These are phyloP conservation scores for Torulaspora globosa DNA, from an alignment of 1,139 yeast species.

Conservation along the genomic window DNA sequence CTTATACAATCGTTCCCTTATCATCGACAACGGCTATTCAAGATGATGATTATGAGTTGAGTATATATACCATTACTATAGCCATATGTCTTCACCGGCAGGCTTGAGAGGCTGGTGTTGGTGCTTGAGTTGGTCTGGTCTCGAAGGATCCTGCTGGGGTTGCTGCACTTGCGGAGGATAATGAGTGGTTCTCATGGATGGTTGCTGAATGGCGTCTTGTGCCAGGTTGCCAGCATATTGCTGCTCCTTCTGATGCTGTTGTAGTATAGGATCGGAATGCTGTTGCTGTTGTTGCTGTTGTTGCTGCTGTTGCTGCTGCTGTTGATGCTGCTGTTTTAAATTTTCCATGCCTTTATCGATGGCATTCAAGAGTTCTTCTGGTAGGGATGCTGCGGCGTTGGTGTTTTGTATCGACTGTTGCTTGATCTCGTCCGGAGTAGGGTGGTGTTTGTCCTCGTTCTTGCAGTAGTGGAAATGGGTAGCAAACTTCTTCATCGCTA, in stretches of 20 bases:
- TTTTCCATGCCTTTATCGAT: conserved; percentile 34
- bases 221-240: conserved; percentile 15
- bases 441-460: conserved; percentile 35
- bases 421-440: conserved; percentile 37
- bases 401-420: conserved; percentile 31
- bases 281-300: conserved; percentile 38
- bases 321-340: conserved; percentile 26
- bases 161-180: conserved; percentile 20
- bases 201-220: conserved; percentile 19
- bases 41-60: conserved; percentile 8
- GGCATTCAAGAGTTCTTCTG: conserved; percentile 30
- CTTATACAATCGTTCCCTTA: conserved; percentile 3
- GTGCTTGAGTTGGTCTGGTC: conserved; percentile 1
- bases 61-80: conserved; percentile 16
- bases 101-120: conserved; percentile 17
- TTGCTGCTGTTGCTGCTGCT: conserved; percentile 46
- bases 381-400: conserved; percentile 29
- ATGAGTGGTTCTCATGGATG: conserved; percentile 18
- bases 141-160: conserved; percentile 2
- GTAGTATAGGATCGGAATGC: conserved; percentile 34
- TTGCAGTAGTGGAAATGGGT: conserved; percentile 38
- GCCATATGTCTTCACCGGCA: conserved; percentile 28
- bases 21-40: conserved; percentile 4
- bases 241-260: conserved; percentile 25
- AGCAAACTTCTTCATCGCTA: conserved; percentile 37